Evolutionary conservation across 192 early-diverging fungal species (phyloP).

Genomic region (Coemansia sp.): DNA sequence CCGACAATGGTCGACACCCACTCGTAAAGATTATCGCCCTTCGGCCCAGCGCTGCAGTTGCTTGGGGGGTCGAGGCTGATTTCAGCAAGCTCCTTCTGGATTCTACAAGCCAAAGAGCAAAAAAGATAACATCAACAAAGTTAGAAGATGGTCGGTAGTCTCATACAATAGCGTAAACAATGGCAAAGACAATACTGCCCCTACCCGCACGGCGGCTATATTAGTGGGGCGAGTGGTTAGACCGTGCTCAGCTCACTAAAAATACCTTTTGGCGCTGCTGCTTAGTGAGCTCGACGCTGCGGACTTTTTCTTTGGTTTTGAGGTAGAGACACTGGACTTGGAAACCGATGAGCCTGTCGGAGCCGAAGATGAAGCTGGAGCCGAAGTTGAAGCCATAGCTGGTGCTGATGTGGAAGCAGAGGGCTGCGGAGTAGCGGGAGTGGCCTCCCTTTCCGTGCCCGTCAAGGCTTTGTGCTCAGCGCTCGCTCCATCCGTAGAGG

Average conservation of each 20-base stretch:
- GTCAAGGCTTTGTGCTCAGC: no score
- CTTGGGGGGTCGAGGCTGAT: slow-evolving; percentile 93
- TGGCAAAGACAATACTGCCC: no score
- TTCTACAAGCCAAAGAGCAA: slow-evolving; percentile 50
- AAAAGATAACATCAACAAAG: slow-evolving; percentile 1
- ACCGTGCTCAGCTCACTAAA: no score
- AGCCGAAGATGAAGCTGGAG: not conserved
- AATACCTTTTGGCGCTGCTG: slow-evolving; percentile 63
- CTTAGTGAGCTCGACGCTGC: slow-evolving; percentile 45
- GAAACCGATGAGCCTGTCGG: not conserved
- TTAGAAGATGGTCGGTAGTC: no score
- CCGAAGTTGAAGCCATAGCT: not conserved
- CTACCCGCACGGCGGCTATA: no score
- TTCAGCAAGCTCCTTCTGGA: slow-evolving; percentile 97
- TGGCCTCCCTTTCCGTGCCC: no score
- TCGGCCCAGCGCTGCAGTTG: slow-evolving; percentile 93
- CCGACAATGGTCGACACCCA: slow-evolving; percentile 95
- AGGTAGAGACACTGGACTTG: not conserved
- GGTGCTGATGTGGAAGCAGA: not conserved
- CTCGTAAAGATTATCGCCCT: slow-evolving; percentile 93
- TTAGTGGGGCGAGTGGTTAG: no score
- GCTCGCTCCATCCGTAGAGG: no score
- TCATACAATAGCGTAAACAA: no score
- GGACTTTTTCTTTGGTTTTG: slow-evolving; percentile 29
- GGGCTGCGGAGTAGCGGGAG: no score